Evolutionary conservation across 163 green algal genomes (phyloP).

Genomic region (Chlamydomonas reinhardtii): DNA sequence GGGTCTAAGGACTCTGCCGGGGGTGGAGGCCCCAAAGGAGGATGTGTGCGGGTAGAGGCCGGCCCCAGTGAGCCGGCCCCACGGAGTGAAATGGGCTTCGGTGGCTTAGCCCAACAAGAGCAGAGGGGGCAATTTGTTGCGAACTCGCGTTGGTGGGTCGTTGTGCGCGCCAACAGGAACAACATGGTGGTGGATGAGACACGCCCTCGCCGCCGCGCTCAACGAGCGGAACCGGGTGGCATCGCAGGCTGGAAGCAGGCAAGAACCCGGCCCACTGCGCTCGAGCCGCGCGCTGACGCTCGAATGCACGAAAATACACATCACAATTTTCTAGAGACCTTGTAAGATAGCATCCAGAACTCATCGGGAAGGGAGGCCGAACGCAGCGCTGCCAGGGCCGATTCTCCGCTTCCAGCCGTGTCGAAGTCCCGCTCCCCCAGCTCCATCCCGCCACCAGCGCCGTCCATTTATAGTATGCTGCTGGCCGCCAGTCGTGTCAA

Average conservation of each 20-base stretch:
- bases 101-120: no score
- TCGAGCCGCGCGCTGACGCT: not conserved
- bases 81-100: no score
- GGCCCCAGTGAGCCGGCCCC: no score
- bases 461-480: no score
- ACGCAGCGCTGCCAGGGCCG: slow-evolving; percentile 14
- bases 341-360: slow-evolving; percentile 57
- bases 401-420: slow-evolving; percentile 2
- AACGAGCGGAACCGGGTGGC: not conserved
- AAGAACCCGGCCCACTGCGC: not conserved
- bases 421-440: slow-evolving; percentile 6
- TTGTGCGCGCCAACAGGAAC: no score
- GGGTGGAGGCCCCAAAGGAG: no score
- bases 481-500: no score
- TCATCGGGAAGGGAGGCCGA: slow-evolving; percentile 33
- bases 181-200: no score
- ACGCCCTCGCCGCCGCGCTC: no score
- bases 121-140: not conserved
- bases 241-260: not conserved
- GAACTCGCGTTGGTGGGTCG: not conserved
- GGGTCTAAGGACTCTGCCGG: no score
- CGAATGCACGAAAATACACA: not conserved
- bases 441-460: not conserved
- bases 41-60: no score
- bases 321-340: slow-evolving; percentile 14